A percentile compares a stretch with the other conserved stretches of the same genome.
These are phyloP conservation scores for Setaria viridis DNA, from an alignment of 202 grass and related monocot genomes.

Conservation along the genomic window DNA sequence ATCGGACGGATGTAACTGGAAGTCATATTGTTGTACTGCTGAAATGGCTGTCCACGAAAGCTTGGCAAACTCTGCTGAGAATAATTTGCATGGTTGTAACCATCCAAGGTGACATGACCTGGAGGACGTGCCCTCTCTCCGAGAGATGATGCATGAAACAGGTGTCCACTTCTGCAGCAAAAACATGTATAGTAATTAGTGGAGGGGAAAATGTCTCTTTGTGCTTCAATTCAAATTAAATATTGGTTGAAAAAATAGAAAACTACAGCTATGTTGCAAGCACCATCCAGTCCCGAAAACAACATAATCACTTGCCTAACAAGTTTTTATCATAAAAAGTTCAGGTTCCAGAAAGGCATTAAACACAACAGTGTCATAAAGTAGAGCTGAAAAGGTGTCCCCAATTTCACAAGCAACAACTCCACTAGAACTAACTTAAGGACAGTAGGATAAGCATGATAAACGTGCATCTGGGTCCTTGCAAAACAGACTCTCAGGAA, in stretches of 20 bases:
- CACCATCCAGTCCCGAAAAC: neutral
- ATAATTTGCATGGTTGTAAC: conserved; percentile 63
- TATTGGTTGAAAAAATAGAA: neutral
- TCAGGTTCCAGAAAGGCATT: conserved; percentile 6
- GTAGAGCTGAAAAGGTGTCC: conserved; percentile 5
- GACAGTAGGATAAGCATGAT: conserved; percentile 11
- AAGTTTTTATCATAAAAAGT: conserved; percentile 11
- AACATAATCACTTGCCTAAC: neutral
- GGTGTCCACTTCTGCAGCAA: conserved; percentile 57
- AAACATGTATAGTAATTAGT: conserved; percentile 43
- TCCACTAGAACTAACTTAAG: neutral
- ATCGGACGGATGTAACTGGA: conserved; percentile 52
- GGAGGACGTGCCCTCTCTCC: conserved; percentile 56
- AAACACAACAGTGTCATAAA: conserved; percentile 13
- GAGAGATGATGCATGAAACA: conserved; percentile 61
- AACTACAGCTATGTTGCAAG: conserved; percentile 11
- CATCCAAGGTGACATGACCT: conserved; percentile 47
- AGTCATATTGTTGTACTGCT: conserved; percentile 63
- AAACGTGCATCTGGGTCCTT: conserved; percentile 33
- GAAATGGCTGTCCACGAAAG: conserved; percentile 68
- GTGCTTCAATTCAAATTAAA: neutral
- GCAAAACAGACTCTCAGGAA: neutral
- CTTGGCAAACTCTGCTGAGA: conserved; percentile 67
- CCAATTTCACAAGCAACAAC: conserved; percentile 4
- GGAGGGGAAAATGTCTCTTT: neutral